phyloP scores from a whole-genome alignment of 2,329 filamentous ascomycete species.

The Lachnellula occidentalis region DNA sequence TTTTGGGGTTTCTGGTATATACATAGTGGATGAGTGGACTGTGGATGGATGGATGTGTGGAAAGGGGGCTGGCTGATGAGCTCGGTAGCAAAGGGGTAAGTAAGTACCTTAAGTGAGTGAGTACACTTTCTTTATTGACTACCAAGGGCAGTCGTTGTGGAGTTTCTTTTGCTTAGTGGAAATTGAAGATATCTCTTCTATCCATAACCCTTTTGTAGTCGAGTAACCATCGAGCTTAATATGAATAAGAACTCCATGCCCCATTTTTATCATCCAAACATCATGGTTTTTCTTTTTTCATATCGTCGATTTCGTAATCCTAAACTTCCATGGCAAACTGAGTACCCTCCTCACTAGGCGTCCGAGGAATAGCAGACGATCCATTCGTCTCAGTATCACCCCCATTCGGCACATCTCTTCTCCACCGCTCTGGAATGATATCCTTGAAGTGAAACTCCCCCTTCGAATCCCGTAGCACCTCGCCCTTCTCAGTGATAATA shows the following conservation, averaged over 20 bases:
- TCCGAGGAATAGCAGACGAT: not conserved
- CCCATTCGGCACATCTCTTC: slow-evolving; percentile 15
- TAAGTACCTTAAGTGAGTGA: too few relatives aligned
- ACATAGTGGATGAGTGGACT: too few relatives aligned
- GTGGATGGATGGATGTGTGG: too few relatives aligned
- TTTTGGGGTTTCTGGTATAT: too few relatives aligned
- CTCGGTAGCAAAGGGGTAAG: too few relatives aligned
- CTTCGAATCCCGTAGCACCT: slow-evolving; percentile 68
- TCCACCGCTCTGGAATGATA: slow-evolving; percentile 53
- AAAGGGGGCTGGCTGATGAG: too few relatives aligned
- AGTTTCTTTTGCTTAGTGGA: too few relatives aligned
- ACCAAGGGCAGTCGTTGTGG: too few relatives aligned
- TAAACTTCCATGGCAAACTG: slow-evolving; percentile 18
- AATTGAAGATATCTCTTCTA: too few relatives aligned
- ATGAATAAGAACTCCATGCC: not conserved
- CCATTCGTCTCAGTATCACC: not conserved
- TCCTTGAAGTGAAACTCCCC: slow-evolving; percentile 63
- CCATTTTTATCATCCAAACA: not conserved
- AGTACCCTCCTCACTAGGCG: slow-evolving; percentile 13
- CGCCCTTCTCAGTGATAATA: slow-evolving; percentile 87
- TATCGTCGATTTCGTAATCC: not conserved
- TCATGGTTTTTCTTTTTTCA: too few relatives aligned
- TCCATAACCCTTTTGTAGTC: not conserved
- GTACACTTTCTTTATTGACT: too few relatives aligned
- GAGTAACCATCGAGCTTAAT: not conserved